Evolutionary conservation across 768 basidiomycete species (phyloP).

Genomic region (Termitomyces sp.): DNA sequence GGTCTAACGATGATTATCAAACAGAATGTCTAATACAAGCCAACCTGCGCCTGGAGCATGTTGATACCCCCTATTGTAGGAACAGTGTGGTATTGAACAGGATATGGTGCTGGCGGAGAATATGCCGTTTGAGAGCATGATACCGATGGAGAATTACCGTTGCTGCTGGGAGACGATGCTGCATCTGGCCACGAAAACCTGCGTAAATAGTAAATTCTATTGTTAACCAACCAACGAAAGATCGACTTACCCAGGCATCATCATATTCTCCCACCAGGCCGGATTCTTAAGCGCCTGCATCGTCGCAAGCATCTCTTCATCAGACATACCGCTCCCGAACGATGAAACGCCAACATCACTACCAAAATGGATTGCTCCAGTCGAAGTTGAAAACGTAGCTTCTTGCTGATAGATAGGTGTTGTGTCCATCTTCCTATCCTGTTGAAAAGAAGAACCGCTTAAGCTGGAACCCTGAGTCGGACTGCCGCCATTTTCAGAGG

Average conservation of each 20-base stretch:
- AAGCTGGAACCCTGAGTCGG: conserved; percentile 15
- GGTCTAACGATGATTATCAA: neutral
- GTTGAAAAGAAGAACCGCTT: conserved; percentile 10
- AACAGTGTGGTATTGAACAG: conserved; percentile 5
- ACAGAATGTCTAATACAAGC: conserved; percentile 5
- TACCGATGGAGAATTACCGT: conserved; percentile 14
- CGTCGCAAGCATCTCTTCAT: conserved; percentile 61
- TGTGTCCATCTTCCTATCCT: conserved; percentile 23
- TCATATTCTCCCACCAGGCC: conserved; percentile 71
- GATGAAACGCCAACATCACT: conserved; percentile 31
- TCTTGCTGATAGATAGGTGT: conserved; percentile 40
- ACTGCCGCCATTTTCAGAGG: conserved; percentile 13
- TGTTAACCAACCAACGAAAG: neutral
- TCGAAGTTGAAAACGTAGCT: conserved; percentile 35
- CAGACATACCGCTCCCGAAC: conserved; percentile 30
- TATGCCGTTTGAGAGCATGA: neutral
- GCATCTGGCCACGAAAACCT: conserved; percentile 28
- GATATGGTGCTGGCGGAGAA: conserved; percentile 8
- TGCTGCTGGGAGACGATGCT: conserved; percentile 18
- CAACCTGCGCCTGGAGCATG: conserved; percentile 11
- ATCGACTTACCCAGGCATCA: conserved; percentile 70
- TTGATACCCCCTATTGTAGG: conserved; percentile 8
- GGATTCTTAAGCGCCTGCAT: conserved; percentile 71
- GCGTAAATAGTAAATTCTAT: neutral
- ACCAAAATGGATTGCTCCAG: conserved; percentile 36